Evolutionary conservation across 2,329 filamentous ascomycete genomes (phyloP), one percentile per base, ranked within the genome.

Genomic region (Ophiocordyceps sinensis): DNA sequence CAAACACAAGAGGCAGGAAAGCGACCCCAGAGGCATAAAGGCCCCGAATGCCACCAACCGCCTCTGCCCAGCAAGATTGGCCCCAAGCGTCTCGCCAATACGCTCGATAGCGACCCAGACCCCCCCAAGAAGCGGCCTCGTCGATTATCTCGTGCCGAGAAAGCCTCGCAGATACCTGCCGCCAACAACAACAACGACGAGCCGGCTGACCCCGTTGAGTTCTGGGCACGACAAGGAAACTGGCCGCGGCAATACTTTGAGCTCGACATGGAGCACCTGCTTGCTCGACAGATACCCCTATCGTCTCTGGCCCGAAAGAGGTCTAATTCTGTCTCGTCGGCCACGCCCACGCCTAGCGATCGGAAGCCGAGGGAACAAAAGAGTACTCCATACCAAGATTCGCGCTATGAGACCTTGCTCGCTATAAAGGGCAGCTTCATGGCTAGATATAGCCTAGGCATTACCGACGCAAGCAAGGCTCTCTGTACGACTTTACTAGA

Each of bases 401-500:
- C 19, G 19, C 19, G 19, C 19, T 19, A 19, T 4, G 19, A 3
- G 19, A 4, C 19, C 4, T 19, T 19, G 19, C 19, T 19, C 19
- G 19, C 19, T 4, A 19, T 4, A 19, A 19, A 19, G 19, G 19
- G 19, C 19, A 19, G 19, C 19, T 19, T 19, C 19, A 19, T n/a
- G 30, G 36, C 17, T n/a, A 51, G 59, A 39, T 62, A 52, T 2
- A 41, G 53, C 3, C 43, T 54, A 8, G 60, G 49, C 10, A 52
- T 65, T 23, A 51, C 49, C 7, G 41, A 56, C 14, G 41, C 29
- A 38, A 65, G 61, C 45, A 59, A 59, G 41, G 31, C 7, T 5
- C 41, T 57, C 36, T 60, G 48, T 43, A 40, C 37, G 41, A 45
- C 32, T 28, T 45, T 67, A 10, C 56, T 67, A 5, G 41, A 56